Evolutionary conservation across 2,329 filamentous ascomycete genomes (phyloP), one percentile per base, ranked within the genome.

Genomic region (Fusarium secorum): DNA sequence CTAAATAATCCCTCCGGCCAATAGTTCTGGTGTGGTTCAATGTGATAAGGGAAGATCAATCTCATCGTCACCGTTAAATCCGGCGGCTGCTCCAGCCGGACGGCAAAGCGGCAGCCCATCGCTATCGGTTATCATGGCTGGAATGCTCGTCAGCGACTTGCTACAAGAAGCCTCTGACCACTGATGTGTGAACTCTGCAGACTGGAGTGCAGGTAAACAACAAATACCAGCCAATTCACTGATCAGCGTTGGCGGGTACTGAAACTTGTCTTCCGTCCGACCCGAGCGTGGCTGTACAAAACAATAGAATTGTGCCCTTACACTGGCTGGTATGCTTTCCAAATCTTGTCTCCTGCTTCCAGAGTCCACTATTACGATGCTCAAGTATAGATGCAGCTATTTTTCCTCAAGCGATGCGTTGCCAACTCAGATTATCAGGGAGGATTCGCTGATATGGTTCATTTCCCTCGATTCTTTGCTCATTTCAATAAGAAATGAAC

Each of bases 261-360:
- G 60, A 67, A 67, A 67, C 64, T 51, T 54, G 54, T 64, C 61
- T 54, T 72, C 69, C 66, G 66, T 72, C 36, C 46, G 38, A 67
- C 46, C 69, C 69, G 69, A 72, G 69, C 28, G 69, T 72, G 69
- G 69, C 69, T 72, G 69, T 72, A 67, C 61, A 59, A 59, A 61
- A 53, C 53, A 66, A 72, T 58, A 33, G 55, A 66, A 59, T 62
- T 62, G 54, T 59, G 38, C 32, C 41, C 24, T 22, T 36, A 55
- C 20, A 46, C 52, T 39, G 62, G 38, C 48, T 56, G 54, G 57
- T 11, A 52, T 63, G 62, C 30, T 56, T 51, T 45, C 18, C 36
- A 54, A 66, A 44, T 46, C 53, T 54, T 54, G 24, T 56, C 30
- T 35, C 35, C 36, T 45, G 11, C 42, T 13, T 28, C 32, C 15